Percentiles rank a stretch among this genome's conserved stretches.
Conservation (phyloP, 202 grass and related monocot genomes). For the Setaria viridis region DNA sequence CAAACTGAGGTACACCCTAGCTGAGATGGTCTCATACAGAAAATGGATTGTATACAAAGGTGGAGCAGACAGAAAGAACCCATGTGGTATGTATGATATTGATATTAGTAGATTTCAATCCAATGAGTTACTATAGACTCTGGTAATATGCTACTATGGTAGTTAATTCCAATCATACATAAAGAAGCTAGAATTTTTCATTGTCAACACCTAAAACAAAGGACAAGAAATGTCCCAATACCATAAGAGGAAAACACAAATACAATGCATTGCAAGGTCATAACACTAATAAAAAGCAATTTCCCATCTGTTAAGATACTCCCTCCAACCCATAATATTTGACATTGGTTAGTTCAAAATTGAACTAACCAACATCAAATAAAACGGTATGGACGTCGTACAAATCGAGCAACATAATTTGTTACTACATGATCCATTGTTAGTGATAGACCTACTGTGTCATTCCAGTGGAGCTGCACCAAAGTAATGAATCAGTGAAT, state of each 20-base stretch:
- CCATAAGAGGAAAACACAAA: background rate
- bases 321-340: too few relatives aligned
- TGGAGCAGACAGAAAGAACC: background rate
- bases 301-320: background rate
- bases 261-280: slow-evolving; percentile 5
- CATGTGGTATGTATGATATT: background rate
- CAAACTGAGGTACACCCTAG: slow-evolving; percentile 4
- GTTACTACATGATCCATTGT: background rate
- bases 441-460: background rate
- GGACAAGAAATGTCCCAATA: background rate
- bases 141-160: background rate
- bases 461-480: background rate
- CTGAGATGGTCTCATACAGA: background rate
- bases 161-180: background rate
- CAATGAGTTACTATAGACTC: background rate
- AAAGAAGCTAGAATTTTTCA: background rate
- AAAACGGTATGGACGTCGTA: background rate
- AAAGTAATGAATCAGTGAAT: slow-evolving; percentile 2
- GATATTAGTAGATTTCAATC: background rate
- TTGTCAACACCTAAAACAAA: background rate
- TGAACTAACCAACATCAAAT: too few relatives aligned
- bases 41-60: background rate
- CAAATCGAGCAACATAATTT: slow-evolving; percentile 3
- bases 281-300: background rate
- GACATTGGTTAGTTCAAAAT: too few relatives aligned